phyloP scores from a whole-genome alignment of 345 rosid genomes.

The Acer yangbiense region DNA sequence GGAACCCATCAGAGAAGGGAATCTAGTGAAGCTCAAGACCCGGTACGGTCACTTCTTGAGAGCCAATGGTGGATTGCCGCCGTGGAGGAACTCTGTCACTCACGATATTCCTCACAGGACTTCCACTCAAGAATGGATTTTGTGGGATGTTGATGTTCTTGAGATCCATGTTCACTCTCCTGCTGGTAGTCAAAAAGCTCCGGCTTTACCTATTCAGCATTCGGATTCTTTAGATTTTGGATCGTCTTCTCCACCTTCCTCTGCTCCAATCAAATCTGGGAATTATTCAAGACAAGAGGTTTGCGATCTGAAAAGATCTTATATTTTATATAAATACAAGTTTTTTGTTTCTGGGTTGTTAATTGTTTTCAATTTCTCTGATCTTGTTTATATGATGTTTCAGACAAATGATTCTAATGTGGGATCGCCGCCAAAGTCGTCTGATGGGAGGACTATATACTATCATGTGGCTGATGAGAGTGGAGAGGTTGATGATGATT shows the following conservation, averaged over 20 bases:
- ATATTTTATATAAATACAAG: not conserved
- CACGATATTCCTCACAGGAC: constrained; percentile 71
- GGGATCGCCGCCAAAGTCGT: constrained; percentile 66
- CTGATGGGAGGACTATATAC: constrained; percentile 79
- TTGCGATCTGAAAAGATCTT: constrained; percentile 10
- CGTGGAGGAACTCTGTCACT: constrained; percentile 77
- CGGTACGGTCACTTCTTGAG: constrained; percentile 63
- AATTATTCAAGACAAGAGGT: constrained; percentile 72
- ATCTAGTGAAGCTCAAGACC: constrained; percentile 54
- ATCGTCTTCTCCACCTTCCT: constrained; percentile 52
- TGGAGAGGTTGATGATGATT: constrained; percentile 73
- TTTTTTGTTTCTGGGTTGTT: not conserved
- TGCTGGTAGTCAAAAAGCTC: constrained; percentile 9
- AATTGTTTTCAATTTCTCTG: not conserved
- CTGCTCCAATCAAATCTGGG: constrained; percentile 44
- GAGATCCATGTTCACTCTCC: constrained; percentile 51
- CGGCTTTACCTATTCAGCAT: constrained; percentile 26
- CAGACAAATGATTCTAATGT: constrained; percentile 69
- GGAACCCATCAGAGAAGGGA: constrained; percentile 74
- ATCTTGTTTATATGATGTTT: not conserved
- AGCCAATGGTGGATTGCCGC: constrained; percentile 75
- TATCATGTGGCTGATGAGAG: constrained; percentile 78
- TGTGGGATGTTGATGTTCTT: constrained; percentile 75
- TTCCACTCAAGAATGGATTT: constrained; percentile 63
- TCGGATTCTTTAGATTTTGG: constrained; percentile 47